Base-by-base conservation (phyloP, 148 eudicot genomes). In the Rhododendron mucronatum region DNA sequence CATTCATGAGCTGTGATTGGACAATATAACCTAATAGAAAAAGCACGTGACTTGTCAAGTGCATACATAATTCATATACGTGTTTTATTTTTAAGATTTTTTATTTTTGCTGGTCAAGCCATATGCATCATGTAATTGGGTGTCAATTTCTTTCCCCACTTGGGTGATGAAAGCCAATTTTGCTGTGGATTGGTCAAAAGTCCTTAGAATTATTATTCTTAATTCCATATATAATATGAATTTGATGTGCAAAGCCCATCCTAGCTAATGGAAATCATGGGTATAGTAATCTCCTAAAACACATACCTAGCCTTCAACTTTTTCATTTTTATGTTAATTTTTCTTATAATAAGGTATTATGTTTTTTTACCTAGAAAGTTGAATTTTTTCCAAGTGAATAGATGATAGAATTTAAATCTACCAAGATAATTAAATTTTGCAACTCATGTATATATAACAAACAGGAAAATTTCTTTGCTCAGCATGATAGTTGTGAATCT, bases 1-100 rank as follows among this genome's bases (percentile, higher is more conserved):
- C 80, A 37, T 75, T 23, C 48, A 35, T 39, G 80, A 35, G n/a
- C n/a, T 76, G 80, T 76, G 81, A 20, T 21, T 78, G 81, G 81
- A 78, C 30, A 44, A 44, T 78, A 78, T 78, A 71, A 71, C 39
- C 18, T 78, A 78, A 23, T 78, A 41, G 81, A 78, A 78, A 45
- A 78, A 23, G 23, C 80, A 77, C 48, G 50, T 41, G 80, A 41
- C 50, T 77, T 44, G 50, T 77, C 47, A 37, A 18, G 14, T 77
- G 28, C 51, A 41, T 77, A 8, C 80, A 77, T 37, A 20, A 23
- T 41, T 30, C 7, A 71, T 14, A 15, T 71, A 78, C 39, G 3
- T 30, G 48, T 41, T 35, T 3, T 4, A 39, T 1, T 1, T 33
- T 74, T 33, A 33, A 33, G 35, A 33, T 35, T 16, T 75, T 39